Evolutionary conservation across 805 yeast genomes (phyloP).

Genomic region (Pichia nanzhaoensis): DNA sequence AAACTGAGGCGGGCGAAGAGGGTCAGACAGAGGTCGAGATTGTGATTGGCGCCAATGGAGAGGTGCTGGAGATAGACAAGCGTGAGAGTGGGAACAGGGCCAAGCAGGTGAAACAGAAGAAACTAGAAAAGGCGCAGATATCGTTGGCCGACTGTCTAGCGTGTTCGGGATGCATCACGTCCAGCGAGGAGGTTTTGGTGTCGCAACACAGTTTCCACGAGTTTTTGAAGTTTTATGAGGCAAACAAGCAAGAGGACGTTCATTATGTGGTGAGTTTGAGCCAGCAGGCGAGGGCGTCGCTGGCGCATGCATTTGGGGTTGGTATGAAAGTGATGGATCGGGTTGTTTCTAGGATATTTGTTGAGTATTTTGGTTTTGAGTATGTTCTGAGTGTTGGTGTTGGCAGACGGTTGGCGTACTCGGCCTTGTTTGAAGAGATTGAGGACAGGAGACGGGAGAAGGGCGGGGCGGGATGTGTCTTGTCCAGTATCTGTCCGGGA

Average conservation of each 20-base stretch:
- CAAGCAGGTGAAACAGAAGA: slow-evolving; percentile 34
- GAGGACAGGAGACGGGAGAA: slow-evolving; percentile 29
- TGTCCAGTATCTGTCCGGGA: slow-evolving; percentile 87
- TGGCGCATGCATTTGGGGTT: slow-evolving; percentile 60
- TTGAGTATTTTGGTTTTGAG: slow-evolving; percentile 55
- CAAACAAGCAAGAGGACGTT: slow-evolving; percentile 29
- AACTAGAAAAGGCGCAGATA: slow-evolving; percentile 74
- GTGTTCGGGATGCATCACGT: slow-evolving; percentile 94
- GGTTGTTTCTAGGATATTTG: slow-evolving; percentile 51
- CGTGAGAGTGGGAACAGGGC: slow-evolving; percentile 45
- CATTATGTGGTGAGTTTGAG: slow-evolving; percentile 68
- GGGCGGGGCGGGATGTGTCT: slow-evolving; percentile 35
- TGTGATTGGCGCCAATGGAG: slow-evolving; percentile 36
- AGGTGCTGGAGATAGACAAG: slow-evolving; percentile 44
- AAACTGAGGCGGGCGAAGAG: slow-evolving; percentile 47
- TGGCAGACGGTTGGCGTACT: slow-evolving; percentile 53
- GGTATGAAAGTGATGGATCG: slow-evolving; percentile 53
- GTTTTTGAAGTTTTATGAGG: slow-evolving; percentile 45
- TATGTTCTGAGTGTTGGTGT: slow-evolving; percentile 80
- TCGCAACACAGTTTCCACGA: slow-evolving; percentile 87
- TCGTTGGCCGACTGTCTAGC: slow-evolving; percentile 91
- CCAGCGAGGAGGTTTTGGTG: slow-evolving; percentile 91
- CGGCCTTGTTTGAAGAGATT: slow-evolving; percentile 38
- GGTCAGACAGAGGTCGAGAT: slow-evolving; percentile 22
- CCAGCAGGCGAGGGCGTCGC: slow-evolving; percentile 79